Percentiles rank a stretch among this genome's conserved stretches.
These are phyloP conservation scores for Candida rishiriensis DNA, from an alignment of 805 yeast species.

Conservation along the genomic window DNA sequence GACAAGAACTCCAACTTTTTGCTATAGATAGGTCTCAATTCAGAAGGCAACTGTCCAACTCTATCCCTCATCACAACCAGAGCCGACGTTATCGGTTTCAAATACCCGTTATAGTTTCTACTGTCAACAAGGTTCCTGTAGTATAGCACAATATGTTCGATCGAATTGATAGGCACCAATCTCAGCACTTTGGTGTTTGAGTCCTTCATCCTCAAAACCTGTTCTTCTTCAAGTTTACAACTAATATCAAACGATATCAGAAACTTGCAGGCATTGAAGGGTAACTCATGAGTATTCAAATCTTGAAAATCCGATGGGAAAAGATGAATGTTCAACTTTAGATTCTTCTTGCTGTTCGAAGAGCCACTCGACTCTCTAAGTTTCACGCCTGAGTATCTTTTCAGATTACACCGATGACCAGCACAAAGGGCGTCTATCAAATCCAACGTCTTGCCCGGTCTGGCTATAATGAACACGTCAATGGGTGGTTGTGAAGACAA, in stretches of 20 bases:
- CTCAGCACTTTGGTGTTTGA: constrained; percentile 44
- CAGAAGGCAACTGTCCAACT: constrained; percentile 80
- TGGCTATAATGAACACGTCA: constrained; percentile 65
- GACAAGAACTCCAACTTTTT: constrained; percentile 59
- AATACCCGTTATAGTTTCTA: constrained; percentile 38
- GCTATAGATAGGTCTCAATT: constrained; percentile 67
- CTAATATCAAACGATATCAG: constrained; percentile 31
- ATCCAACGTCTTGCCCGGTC: constrained; percentile 67
- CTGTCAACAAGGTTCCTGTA: constrained; percentile 32
- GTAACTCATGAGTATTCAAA: constrained; percentile 15
- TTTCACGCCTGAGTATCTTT: constrained; percentile 58
- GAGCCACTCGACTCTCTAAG: constrained; percentile 41
- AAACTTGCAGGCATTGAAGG: constrained; percentile 19
- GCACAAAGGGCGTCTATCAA: constrained; percentile 64
- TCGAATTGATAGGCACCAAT: constrained; percentile 71
- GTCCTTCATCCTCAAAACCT: constrained; percentile 8
- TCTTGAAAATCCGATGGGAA: constrained; percentile 34
- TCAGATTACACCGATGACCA: constrained; percentile 54
- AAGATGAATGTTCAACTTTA: constrained; percentile 34
- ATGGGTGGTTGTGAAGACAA: constrained; percentile 21
- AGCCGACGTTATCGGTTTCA: constrained; percentile 73
- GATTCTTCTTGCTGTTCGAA: constrained; percentile 19
- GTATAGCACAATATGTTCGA: constrained; percentile 71
- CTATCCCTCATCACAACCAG: constrained; percentile 76
- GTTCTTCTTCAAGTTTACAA: constrained; percentile 21